Conservation (phyloP, 805 yeast genomes). For the Myxozyma nipponensis region DNA sequence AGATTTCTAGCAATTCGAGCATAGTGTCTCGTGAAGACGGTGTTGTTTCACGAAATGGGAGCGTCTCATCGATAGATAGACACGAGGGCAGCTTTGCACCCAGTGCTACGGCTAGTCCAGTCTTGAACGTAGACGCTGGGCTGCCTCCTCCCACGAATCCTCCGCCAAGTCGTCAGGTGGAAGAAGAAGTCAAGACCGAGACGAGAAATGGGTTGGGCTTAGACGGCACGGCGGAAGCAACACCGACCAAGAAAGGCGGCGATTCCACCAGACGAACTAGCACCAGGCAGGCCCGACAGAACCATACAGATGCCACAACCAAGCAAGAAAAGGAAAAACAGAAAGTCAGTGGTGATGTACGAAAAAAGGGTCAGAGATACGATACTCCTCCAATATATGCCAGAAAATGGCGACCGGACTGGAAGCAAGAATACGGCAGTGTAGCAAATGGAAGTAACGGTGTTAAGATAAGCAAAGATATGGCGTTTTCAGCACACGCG, state of each 20-base stretch:
- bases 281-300: not conserved
- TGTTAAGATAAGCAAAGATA: not conserved
- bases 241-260: not conserved
- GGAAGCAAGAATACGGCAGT: constrained; percentile 4
- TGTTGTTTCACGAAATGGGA: constrained; percentile 4
- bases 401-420: constrained; percentile 56
- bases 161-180: no score
- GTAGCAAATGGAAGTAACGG: not conserved
- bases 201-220: not conserved
- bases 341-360: no score
- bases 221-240: not conserved
- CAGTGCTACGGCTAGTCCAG: constrained; percentile 1
- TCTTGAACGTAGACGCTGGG: not conserved
- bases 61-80: constrained; percentile 4
- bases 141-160: no score
- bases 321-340: not conserved
- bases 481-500: not conserved
- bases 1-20: no score
- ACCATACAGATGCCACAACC: not conserved
- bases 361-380: constrained; percentile 57
- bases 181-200: no score
- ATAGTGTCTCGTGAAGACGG: no score
- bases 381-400: constrained; percentile 78
- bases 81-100: not conserved
- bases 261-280: not conserved